These are phyloP conservation scores for Creolimax fragrantissima DNA, from an alignment of 78 protist species.

Conservation along the genomic window DNA sequence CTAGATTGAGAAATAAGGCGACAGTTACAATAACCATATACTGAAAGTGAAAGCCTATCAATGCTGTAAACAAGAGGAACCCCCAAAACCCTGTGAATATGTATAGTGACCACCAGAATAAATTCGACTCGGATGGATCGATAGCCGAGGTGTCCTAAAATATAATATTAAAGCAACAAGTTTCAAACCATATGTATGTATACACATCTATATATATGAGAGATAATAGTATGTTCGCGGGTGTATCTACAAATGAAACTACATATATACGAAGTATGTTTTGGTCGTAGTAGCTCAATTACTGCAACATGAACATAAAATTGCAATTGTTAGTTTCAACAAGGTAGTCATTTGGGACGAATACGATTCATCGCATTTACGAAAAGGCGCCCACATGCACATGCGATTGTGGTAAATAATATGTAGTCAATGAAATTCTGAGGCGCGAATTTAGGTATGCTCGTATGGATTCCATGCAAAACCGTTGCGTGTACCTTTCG, in stretches of 20 bases:
- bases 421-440: too few relatives aligned
- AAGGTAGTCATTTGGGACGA: too few relatives aligned
- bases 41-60: neutral
- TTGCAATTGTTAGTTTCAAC: too few relatives aligned
- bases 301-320: too few relatives aligned
- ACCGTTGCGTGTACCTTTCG: conserved; percentile 27
- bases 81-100: conserved; percentile 43
- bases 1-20: conserved; percentile 45
- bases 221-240: neutral
- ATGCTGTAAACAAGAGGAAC: neutral
- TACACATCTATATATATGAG: neutral
- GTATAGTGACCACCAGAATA: conserved; percentile 58
- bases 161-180: neutral
- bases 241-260: neutral
- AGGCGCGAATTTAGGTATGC: too few relatives aligned
- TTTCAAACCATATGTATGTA: neutral
- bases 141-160: neutral
- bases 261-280: too few relatives aligned
- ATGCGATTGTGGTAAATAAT: too few relatives aligned
- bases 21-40: conserved; percentile 49
- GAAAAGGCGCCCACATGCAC: too few relatives aligned
- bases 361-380: too few relatives aligned
- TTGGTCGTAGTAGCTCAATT: too few relatives aligned
- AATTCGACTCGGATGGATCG: conserved; percentile 11
- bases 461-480: too few relatives aligned